Evolutionary conservation across 129 eudicot genomes (phyloP).

Genomic region (Flaveria sonorensis): DNA sequence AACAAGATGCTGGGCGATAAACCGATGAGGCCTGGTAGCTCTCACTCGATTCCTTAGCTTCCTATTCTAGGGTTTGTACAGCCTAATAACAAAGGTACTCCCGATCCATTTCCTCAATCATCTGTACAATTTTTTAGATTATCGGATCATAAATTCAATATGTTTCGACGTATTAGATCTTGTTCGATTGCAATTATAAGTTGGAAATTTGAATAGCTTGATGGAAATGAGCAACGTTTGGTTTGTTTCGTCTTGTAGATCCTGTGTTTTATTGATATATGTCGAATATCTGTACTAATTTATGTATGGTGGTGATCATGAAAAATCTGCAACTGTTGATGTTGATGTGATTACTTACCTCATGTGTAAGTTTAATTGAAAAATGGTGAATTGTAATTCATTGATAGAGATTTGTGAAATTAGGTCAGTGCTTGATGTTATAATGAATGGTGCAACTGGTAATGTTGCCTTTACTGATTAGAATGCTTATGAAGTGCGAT

Average conservation of each 20-base stretch:
- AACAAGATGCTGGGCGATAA: background rate
- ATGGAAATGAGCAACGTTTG: background rate
- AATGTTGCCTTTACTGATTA: too few species aligned
- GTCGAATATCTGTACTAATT: too few species aligned
- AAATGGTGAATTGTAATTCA: background rate
- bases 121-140: background rate
- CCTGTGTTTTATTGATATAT: background rate
- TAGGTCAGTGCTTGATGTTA: constrained; percentile 1
- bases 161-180: constrained; percentile 2
- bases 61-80: constrained; percentile 22
- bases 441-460: background rate
- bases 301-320: too few species aligned
- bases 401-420: constrained; percentile 9
- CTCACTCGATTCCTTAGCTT: constrained; percentile 1
- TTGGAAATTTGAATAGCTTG: background rate
- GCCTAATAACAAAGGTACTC: constrained; percentile 21
- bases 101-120: background rate
- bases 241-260: constrained; percentile 2
- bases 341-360: too few species aligned
- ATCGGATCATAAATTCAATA: constrained; percentile 2
- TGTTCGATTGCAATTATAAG: constrained; percentile 14
- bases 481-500: too few species aligned
- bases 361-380: background rate
- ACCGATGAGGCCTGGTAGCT: background rate
- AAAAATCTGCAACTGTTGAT: too few species aligned